These are phyloP conservation scores for Talaromyces sp. DNA, from an alignment of 2,329 filamentous ascomycete genomes.

Conservation along the genomic window DNA sequence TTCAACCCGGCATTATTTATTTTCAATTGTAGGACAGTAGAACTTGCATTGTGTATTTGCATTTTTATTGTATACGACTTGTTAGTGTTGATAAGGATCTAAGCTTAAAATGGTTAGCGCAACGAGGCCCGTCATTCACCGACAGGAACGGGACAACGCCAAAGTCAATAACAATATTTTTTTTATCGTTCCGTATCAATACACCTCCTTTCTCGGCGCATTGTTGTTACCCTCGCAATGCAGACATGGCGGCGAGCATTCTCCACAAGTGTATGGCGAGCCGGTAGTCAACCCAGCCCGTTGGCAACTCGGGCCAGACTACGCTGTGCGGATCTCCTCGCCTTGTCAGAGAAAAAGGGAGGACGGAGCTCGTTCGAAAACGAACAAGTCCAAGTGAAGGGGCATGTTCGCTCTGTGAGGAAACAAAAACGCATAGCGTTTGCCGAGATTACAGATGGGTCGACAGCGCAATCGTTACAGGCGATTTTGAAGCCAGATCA, in stretches of 20 bases:
- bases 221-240: slow-evolving; percentile 20
- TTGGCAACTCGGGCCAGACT: slow-evolving; percentile 18
- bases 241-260: slow-evolving; percentile 36
- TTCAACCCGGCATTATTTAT: not conserved
- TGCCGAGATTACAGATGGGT: slow-evolving; percentile 81
- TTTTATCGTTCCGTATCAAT: not conserved
- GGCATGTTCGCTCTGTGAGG: slow-evolving; percentile 77
- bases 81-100: not conserved
- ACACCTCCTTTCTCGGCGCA: not conserved
- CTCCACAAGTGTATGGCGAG: slow-evolving; percentile 29
- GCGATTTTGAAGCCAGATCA: slow-evolving; percentile 69
- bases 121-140: not conserved
- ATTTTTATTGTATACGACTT: not conserved
- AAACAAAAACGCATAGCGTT: slow-evolving; percentile 83
- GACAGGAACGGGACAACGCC: not conserved
- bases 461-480: slow-evolving; percentile 72
- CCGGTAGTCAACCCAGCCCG: slow-evolving; percentile 19
- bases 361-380: slow-evolving; percentile 26
- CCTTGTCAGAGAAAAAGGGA: slow-evolving; percentile 21
- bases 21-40: not conserved
- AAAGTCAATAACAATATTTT: not conserved
- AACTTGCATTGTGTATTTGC: not conserved
- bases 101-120: not conserved
- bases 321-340: slow-evolving; percentile 35
- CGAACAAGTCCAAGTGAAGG: slow-evolving; percentile 57